Base-by-base conservation (phyloP, 2,329 filamentous ascomycete genomes). In the Trichoderma sp. region DNA sequence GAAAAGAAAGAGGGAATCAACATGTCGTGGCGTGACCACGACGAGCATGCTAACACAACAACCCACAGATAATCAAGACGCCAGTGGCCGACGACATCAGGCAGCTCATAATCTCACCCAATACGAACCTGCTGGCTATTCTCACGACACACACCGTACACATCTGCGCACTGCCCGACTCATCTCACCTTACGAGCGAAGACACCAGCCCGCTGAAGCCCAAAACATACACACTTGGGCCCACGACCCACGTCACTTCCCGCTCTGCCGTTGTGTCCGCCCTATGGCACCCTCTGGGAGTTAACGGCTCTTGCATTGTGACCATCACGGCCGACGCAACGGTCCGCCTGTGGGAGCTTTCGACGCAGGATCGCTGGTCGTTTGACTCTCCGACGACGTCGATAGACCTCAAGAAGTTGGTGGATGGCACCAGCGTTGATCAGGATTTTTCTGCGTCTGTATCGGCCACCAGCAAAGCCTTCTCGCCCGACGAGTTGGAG, bases 241-340 rank as follows among this genome's bases (percentile, higher is more conserved):
- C 95, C 34, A 97, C 94, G 3, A 94, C 92, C 4, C 95, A 98
- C 81, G 94, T 98, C 63, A 91, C 95, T 64, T 93, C 95, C 61
- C 91, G 94, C 75, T 89, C 94, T 8, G 89, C 93, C 2, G 86
- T 99, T 71, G 90, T 91, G 26, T 93, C 94, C 1, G 92, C 91
- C 4, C 77, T 98, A 71, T 99, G 96, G 95, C 96, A 99, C 82
- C 96, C 96, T 1, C 85, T 98, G 0, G 95, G 95, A 1, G 90
- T 95, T 12, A 89, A 92, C 73, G 93, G 93, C 36, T 90, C 90
- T 26, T 94, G 93, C 69, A 83, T 99, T 36, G 92, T 98, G 23
- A 98, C 96, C 0, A 88, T 98, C 55, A 97, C 96, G 1, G 89
- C 90, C 67, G 94, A 98, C 79, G 94, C 95, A 7, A 91, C 95